Base-by-base conservation (phyloP, 768 basidiomycete species). In the Phaeolepiota aurea region DNA sequence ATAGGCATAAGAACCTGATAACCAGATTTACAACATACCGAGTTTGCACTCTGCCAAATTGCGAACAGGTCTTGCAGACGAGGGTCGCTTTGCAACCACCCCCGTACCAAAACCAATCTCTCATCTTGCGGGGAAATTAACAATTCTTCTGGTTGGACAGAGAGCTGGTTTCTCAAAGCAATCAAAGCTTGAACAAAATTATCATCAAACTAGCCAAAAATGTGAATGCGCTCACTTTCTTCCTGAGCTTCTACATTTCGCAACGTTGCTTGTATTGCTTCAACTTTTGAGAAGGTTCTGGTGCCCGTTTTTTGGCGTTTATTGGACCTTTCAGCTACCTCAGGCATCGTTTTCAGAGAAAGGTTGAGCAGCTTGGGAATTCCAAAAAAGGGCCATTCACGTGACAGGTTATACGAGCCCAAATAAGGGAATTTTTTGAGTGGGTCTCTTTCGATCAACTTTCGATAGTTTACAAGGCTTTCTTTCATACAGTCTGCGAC, bases 111-210 rank as follows among this genome's bases (percentile, higher is more conserved):
- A 2, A 68, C 38, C 5, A 89, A 56, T 22, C 86, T 69, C 22
- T 66, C 68, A 56, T 89, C 86, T 22, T 74, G 66, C 0, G 74
- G 67, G 2, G 69, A 43, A 10, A 85, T 57, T 5, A 53, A 46
- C 5, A 47, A 52, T 46, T 87, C 83, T 36, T 56, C 64, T 1
- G 60, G 52, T 49, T 69, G 69, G 19, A 77, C 48, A 3, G 73
- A 72, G 12, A 88, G 53, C 44, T 82, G 80, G 48, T 83, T 84
- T 25, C 83, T 68, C 44, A 89, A 54, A 3, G 71, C 62, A 19
- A 58, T 70, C 20, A 87, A 57, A 43, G 58, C 71, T 72, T 25
- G 23, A 37, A 40, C 42, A 42, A 20, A 7, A 28, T 28, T 7
- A 28, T 28, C n/a, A 28, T 7, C 7, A 28, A n/a, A 28, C n/a